Evolutionary conservation across 495 filamentous ascomycete species (phyloP), one percentile per base, ranked within the genome.

Genomic region (Daldinia grandis): DNA sequence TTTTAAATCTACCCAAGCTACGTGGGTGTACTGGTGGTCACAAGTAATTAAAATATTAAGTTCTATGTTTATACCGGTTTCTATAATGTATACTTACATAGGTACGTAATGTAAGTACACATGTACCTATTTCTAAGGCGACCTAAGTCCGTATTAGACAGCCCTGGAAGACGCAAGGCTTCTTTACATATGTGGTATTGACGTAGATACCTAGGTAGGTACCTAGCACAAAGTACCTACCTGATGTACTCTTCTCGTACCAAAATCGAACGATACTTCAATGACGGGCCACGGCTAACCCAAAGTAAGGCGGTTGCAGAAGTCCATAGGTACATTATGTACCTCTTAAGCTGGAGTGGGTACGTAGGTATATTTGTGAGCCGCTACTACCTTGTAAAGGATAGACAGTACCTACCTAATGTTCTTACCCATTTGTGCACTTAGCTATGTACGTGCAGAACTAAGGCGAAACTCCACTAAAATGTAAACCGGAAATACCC

Each of bases 401-500:
- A 44, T 44, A 21, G 40, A 47, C 30, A 9, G 25, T n/a, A n/a
- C n/a, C n/a, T n/a, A 27, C 25, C 1, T 1, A 27, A 27, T 1
- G n/a, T 44, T 44, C 17, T 24, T 24, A 24, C 19, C 17, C 15
- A 12, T 9, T n/a, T n/a, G 10, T 4, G 31, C 25, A n/a, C 37
- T 40, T 40, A 40, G 15, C 37, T 21, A 24, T 9, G 10, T 47
- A 24, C 19, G 10, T 47, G 42, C 42, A 47, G 42, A 47, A 47
- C 42, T 10, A 47, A 47, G 42, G 42, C 42, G 42, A 24, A 47
- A 24, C 42, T 21, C 42, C 17, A 47, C 17, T 21, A 47, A 47
- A 47, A 9, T 47, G 42, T 19, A 47, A 47, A 47, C n/a, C 8
- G 35, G 50, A 57, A 64, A 63, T 35, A 62, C 57, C 68, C 68